Evolutionary conservation across 179 eudicot species (phyloP), one percentile per base, ranked within the genome.

Genomic region (Beta macrorhiza): DNA sequence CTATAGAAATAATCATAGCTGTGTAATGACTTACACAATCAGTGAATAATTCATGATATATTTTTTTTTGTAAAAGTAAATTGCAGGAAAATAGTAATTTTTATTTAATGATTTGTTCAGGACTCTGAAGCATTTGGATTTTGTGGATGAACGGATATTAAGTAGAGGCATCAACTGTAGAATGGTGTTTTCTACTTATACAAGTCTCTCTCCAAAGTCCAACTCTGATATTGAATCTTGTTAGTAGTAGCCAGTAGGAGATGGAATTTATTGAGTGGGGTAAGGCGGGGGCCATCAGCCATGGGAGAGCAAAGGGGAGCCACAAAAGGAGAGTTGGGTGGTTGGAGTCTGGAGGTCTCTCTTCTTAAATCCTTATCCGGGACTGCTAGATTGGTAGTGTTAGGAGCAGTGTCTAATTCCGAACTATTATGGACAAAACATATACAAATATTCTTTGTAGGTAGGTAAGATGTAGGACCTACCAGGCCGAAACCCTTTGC

Each of bases 281-380:
- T 5, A 62, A n/a, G 67, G 9, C 9, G 0, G 53, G 53, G 71
- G 71, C 63, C 63, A 58, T 49, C n/a, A 19, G 63, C 63, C 68
- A 64, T 64, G 37, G 68, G 37, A 67, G 72, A 67, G 72, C 72
- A 67, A 67, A 67, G 72, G 72, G 37, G 13, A 6, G 20, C 72
- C 72, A 67, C 72, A 67, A 37, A 67, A 32, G 49, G 5, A 42
- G 51, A 67, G 47, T 67, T 11, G 15, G n/a, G 49, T 67, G 17
- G 72, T 58, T 58, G 63, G 59, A 13, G 42, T 37, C n/a, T 59
- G 25, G 67, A 62, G n/a, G 9, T 67, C 16, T 67, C 49, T 67
- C 67, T 62, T 22, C 19, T 32, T 49, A 49, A 49, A 49, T 49
- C 53, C 53, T 49, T 49, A 49, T 49, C 53, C 10, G 0, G 53